Conservation (phyloP, 441 rosid genomes). For the Arabidopsis hybrid region DNA sequence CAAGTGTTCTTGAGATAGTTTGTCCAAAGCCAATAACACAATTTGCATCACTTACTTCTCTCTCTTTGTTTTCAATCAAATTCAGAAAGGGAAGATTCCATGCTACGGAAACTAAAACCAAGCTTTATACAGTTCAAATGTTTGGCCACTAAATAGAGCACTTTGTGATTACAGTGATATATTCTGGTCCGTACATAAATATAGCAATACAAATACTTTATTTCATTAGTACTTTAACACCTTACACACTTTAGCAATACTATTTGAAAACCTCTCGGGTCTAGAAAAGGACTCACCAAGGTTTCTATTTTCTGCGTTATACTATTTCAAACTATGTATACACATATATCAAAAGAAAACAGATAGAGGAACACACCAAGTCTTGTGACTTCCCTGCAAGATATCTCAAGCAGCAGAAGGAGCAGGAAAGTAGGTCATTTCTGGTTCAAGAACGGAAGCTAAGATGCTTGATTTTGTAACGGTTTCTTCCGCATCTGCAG, state of each 20-base stretch:
- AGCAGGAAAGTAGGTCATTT: conserved; percentile 55
- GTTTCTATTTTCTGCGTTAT: conserved; percentile 28
- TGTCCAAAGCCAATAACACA: conserved; percentile 16
- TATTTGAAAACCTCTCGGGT: conserved; percentile 18
- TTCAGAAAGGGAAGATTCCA: conserved; percentile 9
- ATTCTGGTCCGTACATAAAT: not conserved
- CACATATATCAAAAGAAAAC: not conserved
- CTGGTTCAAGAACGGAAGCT: conserved; percentile 54
- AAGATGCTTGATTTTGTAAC: conserved; percentile 47
- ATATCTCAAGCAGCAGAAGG: conserved; percentile 63
- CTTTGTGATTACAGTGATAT: not conserved
- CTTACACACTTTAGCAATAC: conserved; percentile 34
- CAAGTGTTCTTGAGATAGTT: conserved; percentile 13
- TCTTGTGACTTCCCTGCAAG: conserved; percentile 14
- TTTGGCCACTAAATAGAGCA: not conserved
- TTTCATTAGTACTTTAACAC: conserved; percentile 26
- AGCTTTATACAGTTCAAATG: not conserved
- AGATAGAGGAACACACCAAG: conserved; percentile 30
- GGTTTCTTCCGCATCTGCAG: conserved; percentile 36
- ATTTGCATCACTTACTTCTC: conserved; percentile 1
- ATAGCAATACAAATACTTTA: conserved; percentile 29
- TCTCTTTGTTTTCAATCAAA: conserved; percentile 2
- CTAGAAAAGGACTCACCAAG: conserved; percentile 30
- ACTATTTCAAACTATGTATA: conserved; percentile 33
- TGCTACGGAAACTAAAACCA: not conserved